These are phyloP conservation scores for Blastomyces emzantsi DNA, from an alignment of 2,329 filamentous ascomycete species.

Conservation along the genomic window DNA sequence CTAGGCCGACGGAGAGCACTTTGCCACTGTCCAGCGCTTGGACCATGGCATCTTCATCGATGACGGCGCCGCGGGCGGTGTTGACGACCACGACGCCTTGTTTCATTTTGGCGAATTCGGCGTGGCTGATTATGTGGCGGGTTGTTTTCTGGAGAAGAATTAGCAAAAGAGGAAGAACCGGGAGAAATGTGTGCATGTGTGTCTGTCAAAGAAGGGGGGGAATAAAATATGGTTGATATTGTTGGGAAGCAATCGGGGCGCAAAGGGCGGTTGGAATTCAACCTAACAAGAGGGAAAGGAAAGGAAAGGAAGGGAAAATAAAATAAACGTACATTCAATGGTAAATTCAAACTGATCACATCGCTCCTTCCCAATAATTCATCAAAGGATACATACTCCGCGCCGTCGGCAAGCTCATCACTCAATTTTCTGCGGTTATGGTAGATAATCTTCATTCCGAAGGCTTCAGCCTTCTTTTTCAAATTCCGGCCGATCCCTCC, in stretches of 20 bases:
- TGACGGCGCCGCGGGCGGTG: constrained; percentile 71
- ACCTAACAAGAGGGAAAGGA: neutral
- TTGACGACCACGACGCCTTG: constrained; percentile 67
- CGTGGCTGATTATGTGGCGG: constrained; percentile 62
- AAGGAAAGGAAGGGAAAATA: neutral
- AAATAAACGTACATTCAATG: constrained; percentile 58
- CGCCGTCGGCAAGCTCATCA: constrained; percentile 40
- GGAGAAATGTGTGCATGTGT: neutral
- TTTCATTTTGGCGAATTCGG: constrained; percentile 70
- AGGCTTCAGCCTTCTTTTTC: constrained; percentile 62
- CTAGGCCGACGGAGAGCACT: constrained; percentile 62
- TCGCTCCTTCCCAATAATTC: constrained; percentile 61
- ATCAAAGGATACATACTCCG: constrained; percentile 55
- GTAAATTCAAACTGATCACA: constrained; percentile 70
- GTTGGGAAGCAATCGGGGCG: neutral
- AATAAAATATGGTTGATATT: neutral
- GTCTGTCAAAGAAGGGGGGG: neutral
- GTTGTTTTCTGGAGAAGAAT: constrained; percentile 47
- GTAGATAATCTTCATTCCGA: constrained; percentile 68
- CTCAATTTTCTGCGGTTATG: constrained; percentile 58
- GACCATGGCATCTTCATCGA: constrained; percentile 73
- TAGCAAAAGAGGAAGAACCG: neutral
- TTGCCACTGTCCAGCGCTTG: constrained; percentile 60
- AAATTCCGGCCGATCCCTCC: constrained; percentile 74
- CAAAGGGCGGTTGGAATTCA: neutral